phyloP scores from a whole-genome alignment of 2,329 filamentous ascomycete species.

The Colletotrichum scovillei region DNA sequence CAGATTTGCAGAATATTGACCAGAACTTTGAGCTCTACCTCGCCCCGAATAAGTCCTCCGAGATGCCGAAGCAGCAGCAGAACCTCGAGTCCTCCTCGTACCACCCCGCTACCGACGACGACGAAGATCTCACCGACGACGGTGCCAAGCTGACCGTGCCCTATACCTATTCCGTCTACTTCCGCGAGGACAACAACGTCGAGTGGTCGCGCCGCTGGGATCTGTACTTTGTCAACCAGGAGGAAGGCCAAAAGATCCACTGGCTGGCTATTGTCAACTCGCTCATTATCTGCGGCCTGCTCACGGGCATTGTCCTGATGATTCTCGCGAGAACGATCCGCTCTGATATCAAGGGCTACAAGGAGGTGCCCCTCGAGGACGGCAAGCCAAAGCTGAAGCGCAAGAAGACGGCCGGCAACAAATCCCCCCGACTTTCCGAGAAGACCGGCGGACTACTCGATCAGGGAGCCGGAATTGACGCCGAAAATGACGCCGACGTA shows the following conservation, averaged over 20 bases:
- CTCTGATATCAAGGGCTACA: slow-evolving; percentile 81
- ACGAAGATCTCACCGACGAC: slow-evolving; percentile 67
- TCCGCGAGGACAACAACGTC: slow-evolving; percentile 81
- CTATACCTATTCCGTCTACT: slow-evolving; percentile 92
- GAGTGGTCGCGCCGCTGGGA: slow-evolving; percentile 92
- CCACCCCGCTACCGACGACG: slow-evolving; percentile 61
- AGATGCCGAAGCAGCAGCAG: slow-evolving; percentile 48
- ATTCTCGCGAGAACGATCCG: slow-evolving; percentile 83
- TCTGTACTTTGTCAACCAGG: slow-evolving; percentile 88
- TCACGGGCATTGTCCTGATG: slow-evolving; percentile 83
- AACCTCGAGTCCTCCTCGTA: slow-evolving; percentile 65
- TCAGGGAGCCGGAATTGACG: slow-evolving; percentile 60
- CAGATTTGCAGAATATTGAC: slow-evolving; percentile 71
- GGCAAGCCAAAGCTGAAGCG: slow-evolving; percentile 69
- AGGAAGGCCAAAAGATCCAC: slow-evolving; percentile 83
- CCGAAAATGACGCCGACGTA: slow-evolving; percentile 63
- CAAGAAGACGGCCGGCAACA: slow-evolving; percentile 51
- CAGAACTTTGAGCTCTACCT: slow-evolving; percentile 77
- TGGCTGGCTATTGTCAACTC: slow-evolving; percentile 93
- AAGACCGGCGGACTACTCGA: slow-evolving; percentile 71
- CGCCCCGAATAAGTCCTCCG: slow-evolving; percentile 69
- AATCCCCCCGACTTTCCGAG: slow-evolving; percentile 49
- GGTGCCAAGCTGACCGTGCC: slow-evolving; percentile 77
- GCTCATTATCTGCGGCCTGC: slow-evolving; percentile 81
- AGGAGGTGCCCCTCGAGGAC: slow-evolving; percentile 74